Evolutionary conservation across 2,329 filamentous ascomycete genomes (phyloP), one percentile per base, ranked within the genome.

Genomic region (Sclerotinia nivalis): DNA sequence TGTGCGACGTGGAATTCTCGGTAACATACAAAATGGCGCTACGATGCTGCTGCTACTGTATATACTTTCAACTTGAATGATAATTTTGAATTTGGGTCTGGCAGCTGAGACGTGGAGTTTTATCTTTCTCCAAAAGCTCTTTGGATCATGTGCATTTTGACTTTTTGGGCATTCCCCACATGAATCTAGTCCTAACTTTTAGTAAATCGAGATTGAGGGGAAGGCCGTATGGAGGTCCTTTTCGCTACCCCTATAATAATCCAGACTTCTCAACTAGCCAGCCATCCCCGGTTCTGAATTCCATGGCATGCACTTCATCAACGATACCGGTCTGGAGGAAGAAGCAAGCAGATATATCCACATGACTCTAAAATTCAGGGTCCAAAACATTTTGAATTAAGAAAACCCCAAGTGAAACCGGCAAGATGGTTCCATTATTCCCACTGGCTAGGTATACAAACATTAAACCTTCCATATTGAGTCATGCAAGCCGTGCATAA

Each of bases 401-500:
- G 31, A n/a, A 64, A 50, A 10, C 13, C 15, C 40, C 40, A 43
- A 52, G 61, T 52, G 13, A 22, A 40, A 52, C 60, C 61, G 47
- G 47, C n/a, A 52, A 37, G 31, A 12, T 64, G 61, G n/a, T 49
- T 49, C 61, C 61, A 31, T 64, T 50, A 20, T 28, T 52, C 47
- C 34, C 45, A 40, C 47, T 40, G 47, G 61, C 61, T 37, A 43
- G 40, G 40, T 12, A 52, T 52, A 22, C 47, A 28, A 64, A 52
- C 15, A 28, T 31, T 34, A 64, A 64, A 8, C 31, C 61, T 50
- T 64, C 47, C 52, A 22, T 47, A 40, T 61, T 47, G 22, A 28
- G 47, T 52, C 61, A 65, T 65, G 61, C 61, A 65, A 65, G n/a
- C 47, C 15, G 47, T 54, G 61, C 61, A 65, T 52, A 65, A 65